Conservation (phyloP, 2,329 filamentous ascomycete genomes). For the Tolypocladium sp. region DNA sequence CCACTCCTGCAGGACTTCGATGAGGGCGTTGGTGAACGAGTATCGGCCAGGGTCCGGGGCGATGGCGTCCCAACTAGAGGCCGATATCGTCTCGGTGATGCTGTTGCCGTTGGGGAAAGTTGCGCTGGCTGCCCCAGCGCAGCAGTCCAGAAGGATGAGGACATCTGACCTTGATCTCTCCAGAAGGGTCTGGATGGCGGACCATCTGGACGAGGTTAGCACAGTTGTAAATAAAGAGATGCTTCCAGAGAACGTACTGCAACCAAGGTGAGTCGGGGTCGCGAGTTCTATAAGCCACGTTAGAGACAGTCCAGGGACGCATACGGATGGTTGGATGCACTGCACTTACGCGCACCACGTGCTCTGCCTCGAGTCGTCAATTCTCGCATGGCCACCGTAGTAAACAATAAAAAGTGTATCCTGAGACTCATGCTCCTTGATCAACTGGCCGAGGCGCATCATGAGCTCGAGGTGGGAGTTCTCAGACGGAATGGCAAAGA, state of each 20-base stretch:
- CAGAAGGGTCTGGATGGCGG: slow-evolving; percentile 49
- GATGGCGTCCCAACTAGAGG: slow-evolving; percentile 53
- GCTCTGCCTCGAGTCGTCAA: slow-evolving; percentile 50
- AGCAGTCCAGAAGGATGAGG: slow-evolving; percentile 50
- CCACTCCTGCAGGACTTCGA: slow-evolving; percentile 51
- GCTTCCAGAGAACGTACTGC: slow-evolving; percentile 29
- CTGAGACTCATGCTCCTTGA: slow-evolving; percentile 45
- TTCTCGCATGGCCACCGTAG: slow-evolving; percentile 50
- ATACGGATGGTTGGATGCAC: slow-evolving; percentile 13
- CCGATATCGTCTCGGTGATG: slow-evolving; percentile 53
- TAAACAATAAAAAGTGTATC: slow-evolving; percentile 50
- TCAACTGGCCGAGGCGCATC: slow-evolving; percentile 45
- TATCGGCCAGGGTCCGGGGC: slow-evolving; percentile 50
- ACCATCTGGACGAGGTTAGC: slow-evolving; percentile 33
- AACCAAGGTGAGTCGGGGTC: slow-evolving; percentile 44
- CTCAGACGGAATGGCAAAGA: slow-evolving; percentile 48
- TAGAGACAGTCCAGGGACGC: slow-evolving; percentile 4
- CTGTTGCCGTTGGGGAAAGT: slow-evolving; percentile 49
- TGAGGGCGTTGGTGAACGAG: slow-evolving; percentile 50
- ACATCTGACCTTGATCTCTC: slow-evolving; percentile 49
- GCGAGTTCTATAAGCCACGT: slow-evolving; percentile 29
- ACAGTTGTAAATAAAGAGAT: background rate
- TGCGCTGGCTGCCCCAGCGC: slow-evolving; percentile 49
- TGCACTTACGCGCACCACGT: slow-evolving; percentile 48
- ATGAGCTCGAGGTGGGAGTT: slow-evolving; percentile 50